phyloP scores from a whole-genome alignment of 2,329 filamentous ascomycete genomes.

The Catunica adiposa region DNA sequence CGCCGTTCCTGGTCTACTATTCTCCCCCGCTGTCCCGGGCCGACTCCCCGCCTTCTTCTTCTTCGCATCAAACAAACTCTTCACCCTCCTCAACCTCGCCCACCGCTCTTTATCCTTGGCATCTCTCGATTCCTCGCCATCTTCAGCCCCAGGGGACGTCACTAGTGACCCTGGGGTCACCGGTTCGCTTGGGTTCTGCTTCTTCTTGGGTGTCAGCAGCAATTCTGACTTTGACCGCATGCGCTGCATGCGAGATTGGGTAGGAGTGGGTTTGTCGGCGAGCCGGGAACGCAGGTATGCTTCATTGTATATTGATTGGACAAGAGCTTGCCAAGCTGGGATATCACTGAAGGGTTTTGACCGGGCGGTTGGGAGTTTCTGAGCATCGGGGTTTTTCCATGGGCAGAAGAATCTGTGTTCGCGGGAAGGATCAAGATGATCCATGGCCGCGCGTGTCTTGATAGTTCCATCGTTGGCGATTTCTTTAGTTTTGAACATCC shows the following conservation, averaged over 20 bases:
- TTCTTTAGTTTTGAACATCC: conserved; percentile 76
- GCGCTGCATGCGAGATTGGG: conserved; percentile 5
- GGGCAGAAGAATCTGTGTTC: conserved; percentile 76
- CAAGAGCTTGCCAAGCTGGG: conserved; percentile 39
- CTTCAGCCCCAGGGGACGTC: neutral
- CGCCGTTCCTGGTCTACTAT: conserved; percentile 26
- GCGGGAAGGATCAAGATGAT: conserved; percentile 48
- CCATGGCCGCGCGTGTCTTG: conserved; percentile 44
- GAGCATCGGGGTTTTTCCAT: conserved; percentile 51
- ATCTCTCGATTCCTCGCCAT: conserved; percentile 25
- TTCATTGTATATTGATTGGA: conserved; percentile 41
- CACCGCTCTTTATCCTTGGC: conserved; percentile 56
- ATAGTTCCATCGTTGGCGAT: conserved; percentile 37
- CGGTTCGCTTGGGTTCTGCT: neutral
- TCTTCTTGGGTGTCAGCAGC: conserved; percentile 17
- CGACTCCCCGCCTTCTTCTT: conserved; percentile 29
- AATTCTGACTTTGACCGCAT: conserved; percentile 12
- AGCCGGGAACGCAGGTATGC: conserved; percentile 29
- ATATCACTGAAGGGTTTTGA: conserved; percentile 23
- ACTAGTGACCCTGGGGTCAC: too few species aligned
- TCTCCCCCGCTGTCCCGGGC: conserved; percentile 31
- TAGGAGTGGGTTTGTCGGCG: neutral
- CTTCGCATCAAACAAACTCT: conserved; percentile 55
- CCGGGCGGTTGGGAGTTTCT: conserved; percentile 28
- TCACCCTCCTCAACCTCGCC: conserved; percentile 53